Evolutionary conservation across 495 filamentous ascomycete genomes (phyloP).

Genomic region (Rhypophila decipiens): DNA sequence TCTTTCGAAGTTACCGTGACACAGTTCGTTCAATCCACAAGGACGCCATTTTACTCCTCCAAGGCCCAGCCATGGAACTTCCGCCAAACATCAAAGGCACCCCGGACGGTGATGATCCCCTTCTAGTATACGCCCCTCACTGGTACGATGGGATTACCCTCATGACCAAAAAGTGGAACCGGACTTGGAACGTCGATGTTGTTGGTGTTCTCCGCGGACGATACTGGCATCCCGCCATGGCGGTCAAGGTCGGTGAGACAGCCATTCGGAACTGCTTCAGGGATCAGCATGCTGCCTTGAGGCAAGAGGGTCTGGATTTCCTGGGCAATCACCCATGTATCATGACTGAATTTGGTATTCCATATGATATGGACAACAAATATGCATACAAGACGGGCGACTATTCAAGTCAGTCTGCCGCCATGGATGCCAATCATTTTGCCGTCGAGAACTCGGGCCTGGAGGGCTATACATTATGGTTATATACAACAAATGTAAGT

Average conservation of each 20-base stretch:
- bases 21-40: constrained; percentile 70
- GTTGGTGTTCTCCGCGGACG: constrained; percentile 84
- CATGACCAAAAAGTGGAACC: constrained; percentile 98
- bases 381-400: constrained; percentile 94
- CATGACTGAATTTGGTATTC: constrained; percentile 93
- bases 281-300: constrained; percentile 83
- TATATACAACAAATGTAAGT: constrained; percentile 67
- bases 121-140: constrained; percentile 88
- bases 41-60: constrained; percentile 79
- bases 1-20: constrained; percentile 70
- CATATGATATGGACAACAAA: constrained; percentile 98
- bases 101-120: constrained; percentile 70
- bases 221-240: constrained; percentile 82
- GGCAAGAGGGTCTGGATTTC: constrained; percentile 80
- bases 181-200: constrained; percentile 93
- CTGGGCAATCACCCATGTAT: constrained; percentile 88
- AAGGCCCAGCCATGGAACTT: constrained; percentile 86
- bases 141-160: constrained; percentile 96
- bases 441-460: constrained; percentile 74
- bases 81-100: constrained; percentile 86
- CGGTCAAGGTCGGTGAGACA: constrained; percentile 85
- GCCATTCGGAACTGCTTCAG: constrained; percentile 92
- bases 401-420: constrained; percentile 85
- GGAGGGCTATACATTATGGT: constrained; percentile 85
- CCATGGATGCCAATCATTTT: constrained; percentile 96